Evolutionary conservation across 2,329 filamentous ascomycete species (phyloP).

Genomic region (Endoconidiophora laricicola): DNA sequence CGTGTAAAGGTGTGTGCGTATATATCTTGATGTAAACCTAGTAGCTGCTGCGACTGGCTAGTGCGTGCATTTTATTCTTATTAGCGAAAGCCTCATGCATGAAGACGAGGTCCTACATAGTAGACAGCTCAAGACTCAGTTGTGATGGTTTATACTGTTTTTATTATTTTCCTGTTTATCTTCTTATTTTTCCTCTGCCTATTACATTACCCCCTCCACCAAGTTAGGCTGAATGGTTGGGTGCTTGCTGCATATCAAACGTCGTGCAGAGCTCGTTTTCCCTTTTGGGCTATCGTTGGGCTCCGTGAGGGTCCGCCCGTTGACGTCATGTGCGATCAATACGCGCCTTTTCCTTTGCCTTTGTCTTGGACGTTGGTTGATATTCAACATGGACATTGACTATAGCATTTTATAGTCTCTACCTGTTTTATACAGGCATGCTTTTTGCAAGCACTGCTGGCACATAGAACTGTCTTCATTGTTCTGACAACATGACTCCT

Average conservation of each 20-base stretch:
- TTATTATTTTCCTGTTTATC: too few relatives aligned
- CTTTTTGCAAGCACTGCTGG: neutral
- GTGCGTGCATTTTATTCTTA: neutral
- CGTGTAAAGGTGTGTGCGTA: slow-evolving; percentile 15
- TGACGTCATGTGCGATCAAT: neutral
- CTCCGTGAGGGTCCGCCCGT: neutral
- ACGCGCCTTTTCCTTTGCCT: neutral
- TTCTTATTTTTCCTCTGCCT: too few relatives aligned
- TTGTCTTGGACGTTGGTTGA: neutral
- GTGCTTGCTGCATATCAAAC: too few relatives aligned
- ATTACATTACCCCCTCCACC: too few relatives aligned
- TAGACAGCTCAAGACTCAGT: too few relatives aligned
- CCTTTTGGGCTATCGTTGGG: neutral
- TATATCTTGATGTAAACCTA: too few relatives aligned
- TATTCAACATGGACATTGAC: too few relatives aligned
- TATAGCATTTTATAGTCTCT: neutral
- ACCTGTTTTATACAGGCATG: neutral
- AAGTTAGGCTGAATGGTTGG: too few relatives aligned
- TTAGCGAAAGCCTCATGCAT: too few relatives aligned
- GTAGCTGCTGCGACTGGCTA: too few relatives aligned
- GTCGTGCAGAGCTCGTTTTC: slow-evolving; percentile 1
- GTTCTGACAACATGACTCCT: neutral
- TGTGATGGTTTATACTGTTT: too few relatives aligned
- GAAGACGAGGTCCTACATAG: too few relatives aligned
- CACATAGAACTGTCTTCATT: neutral